These are phyloP conservation scores for Talaromyces wortmannii DNA, from an alignment of 495 filamentous ascomycete genomes.

Conservation along the genomic window DNA sequence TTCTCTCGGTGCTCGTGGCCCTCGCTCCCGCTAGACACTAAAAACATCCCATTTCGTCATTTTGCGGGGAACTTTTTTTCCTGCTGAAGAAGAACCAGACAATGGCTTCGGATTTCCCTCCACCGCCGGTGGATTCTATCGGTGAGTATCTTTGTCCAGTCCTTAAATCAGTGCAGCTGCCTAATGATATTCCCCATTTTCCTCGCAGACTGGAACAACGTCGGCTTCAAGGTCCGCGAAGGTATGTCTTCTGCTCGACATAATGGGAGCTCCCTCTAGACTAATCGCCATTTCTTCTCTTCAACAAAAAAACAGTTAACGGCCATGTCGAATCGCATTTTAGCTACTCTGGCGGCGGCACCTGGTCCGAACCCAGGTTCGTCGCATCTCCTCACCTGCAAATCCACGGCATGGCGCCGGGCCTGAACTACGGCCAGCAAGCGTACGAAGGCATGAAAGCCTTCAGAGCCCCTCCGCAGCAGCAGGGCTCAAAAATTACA, in stretches of 20 bases:
- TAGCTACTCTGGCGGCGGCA: constrained; percentile 50
- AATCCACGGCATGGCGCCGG: constrained; percentile 86
- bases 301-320: constrained; percentile 10
- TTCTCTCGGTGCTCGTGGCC: neutral
- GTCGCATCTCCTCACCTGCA: constrained; percentile 69
- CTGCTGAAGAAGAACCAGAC: neutral
- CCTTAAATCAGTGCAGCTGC: neutral
- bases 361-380: constrained; percentile 67
- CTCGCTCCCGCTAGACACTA: neutral
- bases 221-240: constrained; percentile 88
- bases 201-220: constrained; percentile 69
- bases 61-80: neutral
- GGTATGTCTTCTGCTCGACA: constrained; percentile 36
- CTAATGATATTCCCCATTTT: neutral
- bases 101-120: constrained; percentile 54
- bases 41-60: neutral
- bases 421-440: constrained; percentile 88
- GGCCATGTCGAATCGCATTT: constrained; percentile 55
- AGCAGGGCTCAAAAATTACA: constrained; percentile 48
- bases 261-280: neutral
- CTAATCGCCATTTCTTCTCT: neutral
- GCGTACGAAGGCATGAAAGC: constrained; percentile 92
- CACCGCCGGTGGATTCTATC: constrained; percentile 73
- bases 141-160: constrained; percentile 29
- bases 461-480: constrained; percentile 56